Evolutionary conservation across 1,284 basidiomycete species (phyloP), one percentile per base, ranked within the genome.

Genomic region (Leucoagaricus sp.): DNA sequence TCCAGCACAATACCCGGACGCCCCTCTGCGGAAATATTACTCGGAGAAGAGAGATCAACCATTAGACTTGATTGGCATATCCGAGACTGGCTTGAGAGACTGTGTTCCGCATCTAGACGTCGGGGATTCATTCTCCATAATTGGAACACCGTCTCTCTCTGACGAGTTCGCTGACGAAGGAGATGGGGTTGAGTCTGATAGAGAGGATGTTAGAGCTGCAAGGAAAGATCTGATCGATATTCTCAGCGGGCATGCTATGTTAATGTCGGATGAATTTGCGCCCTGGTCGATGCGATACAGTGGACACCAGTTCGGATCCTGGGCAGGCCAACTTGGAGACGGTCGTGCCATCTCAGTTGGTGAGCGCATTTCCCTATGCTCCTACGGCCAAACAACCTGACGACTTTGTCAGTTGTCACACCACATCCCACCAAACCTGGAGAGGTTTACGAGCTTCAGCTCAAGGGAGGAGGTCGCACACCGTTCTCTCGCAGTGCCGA

Each of bases 251-350:
- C 82, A 89, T 60, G 84, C 84, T n/a, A 80, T 87, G 5, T 77
- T 96, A 26, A 84, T 87, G 75, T 82, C 82, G 15, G 73, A 73
- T 21, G 72, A 78, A 2, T 95, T 94, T 66, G 90, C 89, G 1
- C 93, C 95, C 0, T 97, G 93, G 92, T 87, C 91, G 7, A 78
- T 94, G 28, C 80, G 94, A 28, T 98, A 97, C 68, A 88, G 86
- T 63, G 92, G 93, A 0, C 93, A 95, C 69, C 96, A 98, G 69
- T 98, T 98, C 66, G 96, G 95, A 1, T 73, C 69, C 4, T 98
- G 91, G 89, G 96, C 96, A 1, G 94, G 95, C n/a, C 96, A 98
- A 71, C 81, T 99, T 2, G 96, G 96, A 8, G 96, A 99, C 67
- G 96, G 96, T 0, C 83, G 96, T 13, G 96, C 96, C 0, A 91